Evolutionary conservation across 768 basidiomycete genomes (phyloP).

Genomic region (Suillus lakei): DNA sequence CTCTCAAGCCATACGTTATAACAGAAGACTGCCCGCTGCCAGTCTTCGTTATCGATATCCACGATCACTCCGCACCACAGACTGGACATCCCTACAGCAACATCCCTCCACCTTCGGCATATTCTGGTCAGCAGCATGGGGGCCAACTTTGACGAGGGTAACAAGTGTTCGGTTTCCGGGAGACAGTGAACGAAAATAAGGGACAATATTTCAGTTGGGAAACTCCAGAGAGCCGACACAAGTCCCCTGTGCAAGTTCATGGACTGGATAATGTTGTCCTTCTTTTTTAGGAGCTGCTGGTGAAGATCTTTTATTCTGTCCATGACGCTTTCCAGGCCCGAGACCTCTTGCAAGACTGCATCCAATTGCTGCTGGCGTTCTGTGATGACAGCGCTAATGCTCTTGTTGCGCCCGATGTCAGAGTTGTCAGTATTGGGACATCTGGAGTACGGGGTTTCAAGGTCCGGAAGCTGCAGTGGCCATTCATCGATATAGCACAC

Average conservation of each 20-base stretch:
- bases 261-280: neutral
- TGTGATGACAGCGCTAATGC: neutral
- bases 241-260: neutral
- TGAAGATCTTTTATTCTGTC: neutral
- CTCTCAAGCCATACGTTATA: neutral
- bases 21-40: neutral
- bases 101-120: conserved; percentile 3
- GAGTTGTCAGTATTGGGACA: neutral
- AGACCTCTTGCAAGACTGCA: neutral
- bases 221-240: neutral
- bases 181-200: neutral
- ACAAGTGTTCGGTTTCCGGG: conserved; percentile 1
- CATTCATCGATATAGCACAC: neutral
- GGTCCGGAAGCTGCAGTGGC: neutral
- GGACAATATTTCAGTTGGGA: neutral
- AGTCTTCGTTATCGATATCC: neutral
- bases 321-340: neutral
- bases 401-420: neutral
- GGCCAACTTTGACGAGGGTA: neutral
- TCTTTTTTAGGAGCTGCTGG: neutral
- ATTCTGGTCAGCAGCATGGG: neutral
- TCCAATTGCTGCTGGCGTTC: neutral
- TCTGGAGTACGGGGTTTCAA: neutral
- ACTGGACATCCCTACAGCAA: neutral
- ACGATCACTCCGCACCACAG: neutral